These are phyloP conservation scores for Penicillium desertorum DNA, from an alignment of 495 filamentous ascomycete species.

Conservation along the genomic window DNA sequence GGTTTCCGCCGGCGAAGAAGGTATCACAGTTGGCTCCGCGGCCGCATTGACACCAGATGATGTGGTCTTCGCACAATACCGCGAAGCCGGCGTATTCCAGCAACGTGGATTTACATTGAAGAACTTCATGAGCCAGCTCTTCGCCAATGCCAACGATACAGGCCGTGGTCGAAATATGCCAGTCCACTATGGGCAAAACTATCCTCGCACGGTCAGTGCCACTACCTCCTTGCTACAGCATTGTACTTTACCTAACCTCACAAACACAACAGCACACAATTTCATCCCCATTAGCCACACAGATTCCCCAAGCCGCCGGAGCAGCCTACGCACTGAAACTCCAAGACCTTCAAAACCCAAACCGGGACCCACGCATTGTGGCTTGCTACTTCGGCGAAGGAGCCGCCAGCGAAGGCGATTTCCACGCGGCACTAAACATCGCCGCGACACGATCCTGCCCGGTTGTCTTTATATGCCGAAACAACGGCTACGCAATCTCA, in stretches of 20 bases:
- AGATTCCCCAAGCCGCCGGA: slow-evolving; percentile 91
- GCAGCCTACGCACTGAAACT: slow-evolving; percentile 94
- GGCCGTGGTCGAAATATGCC: slow-evolving; percentile 95
- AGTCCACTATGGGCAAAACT: slow-evolving; percentile 86
- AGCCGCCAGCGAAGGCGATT: slow-evolving; percentile 96
- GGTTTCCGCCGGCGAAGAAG: slow-evolving; percentile 93
- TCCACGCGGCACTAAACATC: slow-evolving; percentile 95
- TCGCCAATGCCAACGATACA: slow-evolving; percentile 79
- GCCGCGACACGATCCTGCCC: slow-evolving; percentile 91
- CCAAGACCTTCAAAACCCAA: slow-evolving; percentile 71
- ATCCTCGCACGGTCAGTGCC: slow-evolving; percentile 70
- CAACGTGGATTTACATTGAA: slow-evolving; percentile 84
- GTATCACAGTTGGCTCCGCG: slow-evolving; percentile 83
- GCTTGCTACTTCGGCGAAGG: slow-evolving; percentile 97
- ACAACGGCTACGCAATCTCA: slow-evolving; percentile 95
- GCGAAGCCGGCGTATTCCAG: slow-evolving; percentile 86
- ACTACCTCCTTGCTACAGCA: not conserved
- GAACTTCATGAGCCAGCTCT: slow-evolving; percentile 94
- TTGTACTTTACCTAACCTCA: not conserved
- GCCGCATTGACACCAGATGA: slow-evolving; percentile 79
- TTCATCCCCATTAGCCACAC: slow-evolving; percentile 88
- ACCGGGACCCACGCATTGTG: slow-evolving; percentile 64
- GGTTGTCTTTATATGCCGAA: slow-evolving; percentile 91
- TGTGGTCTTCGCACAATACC: slow-evolving; percentile 91
- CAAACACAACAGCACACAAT: slow-evolving; percentile 72